Evolutionary conservation across 75 land plant genomes (phyloP), one percentile per base, ranked within the genome.

Genomic region (Cupressus sempervirens): DNA sequence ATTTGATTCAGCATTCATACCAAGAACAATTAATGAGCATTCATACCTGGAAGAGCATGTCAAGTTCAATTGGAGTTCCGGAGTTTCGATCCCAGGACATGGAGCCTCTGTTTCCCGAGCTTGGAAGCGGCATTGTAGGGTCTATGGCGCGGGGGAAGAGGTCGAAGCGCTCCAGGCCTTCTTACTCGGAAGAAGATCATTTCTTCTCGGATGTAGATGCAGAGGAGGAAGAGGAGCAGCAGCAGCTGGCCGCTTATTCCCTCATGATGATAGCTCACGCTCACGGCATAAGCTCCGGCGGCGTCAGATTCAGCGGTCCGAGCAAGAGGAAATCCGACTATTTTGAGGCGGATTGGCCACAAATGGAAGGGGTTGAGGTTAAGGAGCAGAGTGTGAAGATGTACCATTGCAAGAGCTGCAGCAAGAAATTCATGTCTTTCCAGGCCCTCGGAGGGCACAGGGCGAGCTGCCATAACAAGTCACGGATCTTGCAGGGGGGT

Each of bases 361-460:
- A 50, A 48, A 48, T 48, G 9, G 10, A 48, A 48, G 50, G 11
- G n/a, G 15, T 41, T 41, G 43, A 10, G 52, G n/a, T 38, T 38
- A 13, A 50, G 9, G 43, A 76, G 79, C 14, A 10, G 35, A 32
- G 32, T 4, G 82, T 14, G 23, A 43, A 80, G 73, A 48, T 7
- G 11, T 89, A 87, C 62, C 84, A 84, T 34, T 92, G 93, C 90
- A 90, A 88, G 65, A 86, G 89, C 0, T 92, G 93, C 83, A 62
- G 62, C 72, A 77, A 86, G 29, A 35, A 48, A 48, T 92, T 92
- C 75, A 12, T 56, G 4, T 88, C 93, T 11, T 88, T 88, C 50
- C 93, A 92, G 56, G 93, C 93, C 14, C 87, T 92, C 0, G 93
- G 93, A 11, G 93, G 93, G 45, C 93, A 92, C 84, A 80, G 91